These are phyloP conservation scores for Phytophthora crassamura DNA, from an alignment of 352 stramenopile genomes.

Conservation along the genomic window DNA sequence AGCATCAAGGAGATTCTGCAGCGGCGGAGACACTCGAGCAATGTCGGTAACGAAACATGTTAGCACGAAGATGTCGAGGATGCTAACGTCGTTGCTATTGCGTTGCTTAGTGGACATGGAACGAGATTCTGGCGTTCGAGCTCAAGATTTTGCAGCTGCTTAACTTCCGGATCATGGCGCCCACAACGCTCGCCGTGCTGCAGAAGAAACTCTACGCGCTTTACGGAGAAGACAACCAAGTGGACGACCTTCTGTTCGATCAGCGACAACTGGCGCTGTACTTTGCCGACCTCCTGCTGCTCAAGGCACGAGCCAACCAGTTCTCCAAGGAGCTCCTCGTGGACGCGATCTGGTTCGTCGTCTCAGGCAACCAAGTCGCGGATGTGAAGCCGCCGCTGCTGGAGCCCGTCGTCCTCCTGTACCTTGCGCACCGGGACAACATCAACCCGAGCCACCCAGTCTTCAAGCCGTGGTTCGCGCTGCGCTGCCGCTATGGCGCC, in stretches of 20 bases:
- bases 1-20: conserved; percentile 72
- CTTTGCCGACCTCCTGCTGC: conserved; percentile 63
- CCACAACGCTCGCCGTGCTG: conserved; percentile 50
- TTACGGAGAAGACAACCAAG: conserved; percentile 12
- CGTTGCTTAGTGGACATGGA: conserved; percentile 63
- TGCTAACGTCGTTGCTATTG: conserved; percentile 10
- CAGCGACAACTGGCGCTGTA: conserved; percentile 64
- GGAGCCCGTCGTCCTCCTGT: conserved; percentile 63
- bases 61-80: neutral
- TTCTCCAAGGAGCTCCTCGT: conserved; percentile 59
- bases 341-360: conserved; percentile 66
- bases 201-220: conserved; percentile 52
- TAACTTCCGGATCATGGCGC: conserved; percentile 62
- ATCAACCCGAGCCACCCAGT: conserved; percentile 62
- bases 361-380: conserved; percentile 51
- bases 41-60: conserved; percentile 40
- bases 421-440: conserved; percentile 68
- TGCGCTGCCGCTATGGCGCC: conserved; percentile 66
- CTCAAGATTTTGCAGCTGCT: conserved; percentile 49
- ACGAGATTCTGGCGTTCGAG: conserved; percentile 64
- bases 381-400: conserved; percentile 57
- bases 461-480: conserved; percentile 69
- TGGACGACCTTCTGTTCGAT: conserved; percentile 21
- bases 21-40: conserved; percentile 60
- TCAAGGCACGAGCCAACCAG: conserved; percentile 48